phyloP scores from a whole-genome alignment of 352 stramenopile genomes.

The Globisporangium echinulatum region DNA sequence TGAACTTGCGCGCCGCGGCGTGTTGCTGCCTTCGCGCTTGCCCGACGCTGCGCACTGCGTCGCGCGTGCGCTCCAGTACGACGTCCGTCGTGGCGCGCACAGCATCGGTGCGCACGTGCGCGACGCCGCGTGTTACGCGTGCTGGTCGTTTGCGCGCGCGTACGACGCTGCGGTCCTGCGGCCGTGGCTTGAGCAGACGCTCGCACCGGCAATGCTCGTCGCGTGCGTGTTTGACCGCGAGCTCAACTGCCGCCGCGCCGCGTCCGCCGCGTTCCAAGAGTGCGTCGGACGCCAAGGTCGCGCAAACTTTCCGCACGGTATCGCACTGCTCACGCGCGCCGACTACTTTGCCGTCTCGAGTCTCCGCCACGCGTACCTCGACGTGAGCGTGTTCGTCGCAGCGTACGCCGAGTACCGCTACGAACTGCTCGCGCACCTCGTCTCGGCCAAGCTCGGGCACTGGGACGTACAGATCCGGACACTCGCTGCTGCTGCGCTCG shows the following conservation, averaged over 20 bases:
- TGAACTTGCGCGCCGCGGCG: slow-evolving; percentile 91
- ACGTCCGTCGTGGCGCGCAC: slow-evolving; percentile 91
- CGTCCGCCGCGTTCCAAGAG: slow-evolving; percentile 97
- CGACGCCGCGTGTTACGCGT: slow-evolving; percentile 97
- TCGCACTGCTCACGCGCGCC: slow-evolving; percentile 94
- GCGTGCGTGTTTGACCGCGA: slow-evolving; percentile 97
- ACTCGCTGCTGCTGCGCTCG: slow-evolving; percentile 85
- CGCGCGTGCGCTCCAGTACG: slow-evolving; percentile 89
- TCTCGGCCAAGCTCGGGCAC: slow-evolving; percentile 89
- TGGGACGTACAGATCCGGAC: slow-evolving; percentile 93
- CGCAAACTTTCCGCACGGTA: slow-evolving; percentile 95
- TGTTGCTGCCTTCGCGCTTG: slow-evolving; percentile 93
- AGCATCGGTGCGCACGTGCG: slow-evolving; percentile 96
- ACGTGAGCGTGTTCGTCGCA: slow-evolving; percentile 89
- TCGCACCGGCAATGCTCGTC: slow-evolving; percentile 91
- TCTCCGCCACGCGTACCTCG: slow-evolving; percentile 88
- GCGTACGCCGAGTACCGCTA: slow-evolving; percentile 87
- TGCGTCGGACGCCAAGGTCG: slow-evolving; percentile 87
- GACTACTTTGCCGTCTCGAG: slow-evolving; percentile 97
- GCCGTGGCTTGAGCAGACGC: slow-evolving; percentile 80
- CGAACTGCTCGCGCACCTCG: slow-evolving; percentile 75
- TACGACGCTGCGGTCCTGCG: slow-evolving; percentile 90
- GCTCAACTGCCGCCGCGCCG: slow-evolving; percentile 96
- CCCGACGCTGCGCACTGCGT: slow-evolving; percentile 91
- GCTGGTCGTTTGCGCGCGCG: slow-evolving; percentile 96